A percentile compares a stretch with the other conserved stretches of the same genome.
Evolutionary conservation across 1,284 basidiomycete genomes (phyloP).

Genomic region (Lentinula novae-zelandiae): DNA sequence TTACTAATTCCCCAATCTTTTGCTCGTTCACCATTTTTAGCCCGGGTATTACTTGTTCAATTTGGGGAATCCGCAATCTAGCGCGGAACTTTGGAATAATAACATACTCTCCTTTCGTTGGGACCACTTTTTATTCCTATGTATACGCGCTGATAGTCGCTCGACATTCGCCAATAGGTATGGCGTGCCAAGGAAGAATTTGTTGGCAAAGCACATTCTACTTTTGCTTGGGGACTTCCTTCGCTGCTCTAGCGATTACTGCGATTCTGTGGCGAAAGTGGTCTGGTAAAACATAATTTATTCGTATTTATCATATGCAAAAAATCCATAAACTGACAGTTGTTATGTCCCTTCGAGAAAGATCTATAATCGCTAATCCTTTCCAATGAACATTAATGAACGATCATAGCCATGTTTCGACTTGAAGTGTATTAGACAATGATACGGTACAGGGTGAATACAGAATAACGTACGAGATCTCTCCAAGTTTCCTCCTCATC

Average conservation of each 20-base stretch:
- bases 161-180: conserved; percentile 35
- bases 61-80: conserved; percentile 66
- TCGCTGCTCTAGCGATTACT: conserved; percentile 40
- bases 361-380: not conserved
- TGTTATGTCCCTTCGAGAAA: not conserved
- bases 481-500: conserved; percentile 81
- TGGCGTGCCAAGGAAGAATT: conserved; percentile 49
- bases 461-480: conserved; percentile 52
- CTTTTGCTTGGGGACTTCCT: conserved; percentile 39
- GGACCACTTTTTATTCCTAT: conserved; percentile 72
- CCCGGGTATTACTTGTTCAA: conserved; percentile 63
- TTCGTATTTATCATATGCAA: not conserved
- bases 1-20: not conserved
- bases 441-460: conserved; percentile 8
- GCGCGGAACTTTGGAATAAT: conserved; percentile 74
- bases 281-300: conserved; percentile 47
- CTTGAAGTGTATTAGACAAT: conserved; percentile 30
- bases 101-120: conserved; percentile 69
- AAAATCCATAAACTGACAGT: not conserved
- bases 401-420: conserved; percentile 73
- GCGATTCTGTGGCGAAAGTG: conserved; percentile 58
- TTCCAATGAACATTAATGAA: conserved; percentile 31
- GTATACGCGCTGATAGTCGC: conserved; percentile 67
- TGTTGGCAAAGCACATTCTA: conserved; percentile 70
- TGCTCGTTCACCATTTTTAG: conserved; percentile 29